Evolutionary conservation across 495 filamentous ascomycete genomes (phyloP), one percentile per base, ranked within the genome.

Genomic region (Aspergillus hancockii): DNA sequence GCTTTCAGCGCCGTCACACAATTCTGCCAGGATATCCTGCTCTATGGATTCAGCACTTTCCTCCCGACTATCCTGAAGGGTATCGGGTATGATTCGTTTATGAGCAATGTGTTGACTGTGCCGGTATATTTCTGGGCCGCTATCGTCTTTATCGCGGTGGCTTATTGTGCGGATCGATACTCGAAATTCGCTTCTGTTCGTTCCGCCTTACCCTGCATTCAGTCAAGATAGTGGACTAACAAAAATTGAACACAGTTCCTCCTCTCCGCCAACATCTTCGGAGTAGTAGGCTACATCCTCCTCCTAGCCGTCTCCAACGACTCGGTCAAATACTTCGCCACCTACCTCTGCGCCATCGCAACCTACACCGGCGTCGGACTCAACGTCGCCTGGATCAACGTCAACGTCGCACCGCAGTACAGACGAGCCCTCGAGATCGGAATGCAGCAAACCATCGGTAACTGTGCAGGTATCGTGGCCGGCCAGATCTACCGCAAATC

Each of bases 21-120:
- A 52, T 84, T 85, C 63, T 75, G 77, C 23, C 71, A 76, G 66
- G 79, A 85, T 55, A 82, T 84, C 7, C 71, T 85, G 22, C 72
- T 85, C 8, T 84, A 85, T 53, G 83, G 84, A 32, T 84, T 85
- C 71, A 79, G 75, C 53, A 85, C 82, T 8, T 87, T 87, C 63
- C 57, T 86, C 22, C 85, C 84, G 1, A 78, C 79, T 1, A 85
- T 86, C 46, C 67, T 87, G 52, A 61, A 73, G 47, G 74, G 73
- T 12, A 75, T 86, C 60, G 82, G 80, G 0, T 83, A 83, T 57
- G 60, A 72, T 50, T 77, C 73, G 13, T 64, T 83, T 19, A 74
- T 81, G 60, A 71, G 73, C 52, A 77, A 81, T 49, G 54, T 78
- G 9, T 52, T 81, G 49, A 81, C 78, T 0, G 73, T 81, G 1